Evolutionary conservation across 805 yeast species (phyloP), one percentile per base, ranked within the genome.

Genomic region (Jamesozyma rosinii): DNA sequence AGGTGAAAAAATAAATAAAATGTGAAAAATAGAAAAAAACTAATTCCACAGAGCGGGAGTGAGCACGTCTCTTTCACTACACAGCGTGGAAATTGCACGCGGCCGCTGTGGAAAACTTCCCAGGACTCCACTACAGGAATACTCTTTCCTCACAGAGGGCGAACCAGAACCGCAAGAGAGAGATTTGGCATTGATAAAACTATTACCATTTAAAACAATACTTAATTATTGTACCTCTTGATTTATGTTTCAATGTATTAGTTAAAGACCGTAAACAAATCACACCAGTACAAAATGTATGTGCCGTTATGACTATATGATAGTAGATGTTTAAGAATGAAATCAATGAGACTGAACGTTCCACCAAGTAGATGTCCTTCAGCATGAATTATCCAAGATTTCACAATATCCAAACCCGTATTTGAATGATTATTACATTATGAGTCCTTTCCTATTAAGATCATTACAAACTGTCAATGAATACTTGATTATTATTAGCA

Each of bases 281-380:
- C 51, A 49, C 60, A 55, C 54, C 57, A 58, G 58, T 49, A 55
- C 55, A 53, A 57, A 55, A 48, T 50, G 63, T 58, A 58, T 58
- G 60, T 55, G 47, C 40, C 31, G 35, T 18, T 15, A 26, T 22
- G 18, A 31, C 21, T 10, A 22, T 24, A 24, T 24, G 29, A 24
- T 24, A 11, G 29, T 8, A 11, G 29, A 24, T 24, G 11, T 8
- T 24, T 24, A 24, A 8, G 29, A 24, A 24, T 24, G 29, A 24
- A 24, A 24, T 24, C 29, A 24, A 24, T 24, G 29, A 24, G 29
- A 24, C 29, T 24, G 29, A 8, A 24, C 11, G 11, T 11, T n/a
- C n/a, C n/a, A 31, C 34, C 6, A 31, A n/a, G n/a, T n/a, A n/a
- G n/a, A n/a, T n/a, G n/a, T n/a, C n/a, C n/a, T n/a, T n/a, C n/a